These are phyloP conservation scores for Colletotrichum cereale DNA, from an alignment of 2,329 filamentous ascomycete genomes.

Conservation along the genomic window DNA sequence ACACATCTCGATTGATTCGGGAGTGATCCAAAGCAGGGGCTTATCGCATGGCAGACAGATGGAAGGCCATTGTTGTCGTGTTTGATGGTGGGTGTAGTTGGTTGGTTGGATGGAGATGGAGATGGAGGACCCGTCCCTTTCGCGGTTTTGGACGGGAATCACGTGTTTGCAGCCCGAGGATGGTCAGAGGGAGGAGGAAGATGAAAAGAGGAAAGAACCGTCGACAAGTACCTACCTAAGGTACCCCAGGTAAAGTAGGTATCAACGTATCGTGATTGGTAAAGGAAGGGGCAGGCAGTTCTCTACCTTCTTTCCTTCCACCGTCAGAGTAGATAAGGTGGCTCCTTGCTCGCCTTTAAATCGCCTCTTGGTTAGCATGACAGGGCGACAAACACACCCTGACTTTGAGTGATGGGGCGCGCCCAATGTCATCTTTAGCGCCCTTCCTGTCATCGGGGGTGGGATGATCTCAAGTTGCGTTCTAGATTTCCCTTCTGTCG, in stretches of 20 bases:
- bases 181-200: too few relatives aligned
- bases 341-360: neutral
- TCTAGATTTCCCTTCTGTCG: too few relatives aligned
- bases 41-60: too few relatives aligned
- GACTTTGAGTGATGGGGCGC: neutral
- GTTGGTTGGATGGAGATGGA: neutral
- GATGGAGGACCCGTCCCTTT: neutral
- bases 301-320: too few relatives aligned
- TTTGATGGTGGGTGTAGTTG: neutral
- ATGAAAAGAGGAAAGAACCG: neutral
- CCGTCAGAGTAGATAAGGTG: too few relatives aligned
- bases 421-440: conserved; percentile 4
- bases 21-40: too few relatives aligned
- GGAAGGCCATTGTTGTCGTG: neutral
- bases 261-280: too few relatives aligned
- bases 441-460: too few relatives aligned
- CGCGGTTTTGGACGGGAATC: neutral
- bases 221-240: neutral
- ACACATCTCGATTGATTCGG: too few relatives aligned
- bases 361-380: neutral
- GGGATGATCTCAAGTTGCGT: too few relatives aligned
- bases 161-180: neutral
- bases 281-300: neutral
- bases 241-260: too few relatives aligned
- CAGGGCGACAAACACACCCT: conserved; percentile 19